phyloP scores from a whole-genome alignment of 169 alveolate genomes.

The Cryptosporidium viatorum region DNA sequence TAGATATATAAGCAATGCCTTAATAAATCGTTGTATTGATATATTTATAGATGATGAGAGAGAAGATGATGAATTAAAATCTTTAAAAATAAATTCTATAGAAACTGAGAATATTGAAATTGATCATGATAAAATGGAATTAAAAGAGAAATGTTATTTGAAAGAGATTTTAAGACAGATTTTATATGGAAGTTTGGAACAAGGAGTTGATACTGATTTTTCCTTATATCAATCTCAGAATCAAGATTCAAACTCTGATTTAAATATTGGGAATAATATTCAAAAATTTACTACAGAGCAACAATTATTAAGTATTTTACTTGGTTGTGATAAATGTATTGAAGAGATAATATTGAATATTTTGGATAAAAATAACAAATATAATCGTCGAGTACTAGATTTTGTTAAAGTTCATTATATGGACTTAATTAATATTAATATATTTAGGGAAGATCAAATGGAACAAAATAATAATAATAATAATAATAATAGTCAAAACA shows the following conservation, averaged over 20 bases:
- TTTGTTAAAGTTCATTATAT: neutral
- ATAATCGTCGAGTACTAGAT: neutral
- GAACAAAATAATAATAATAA: neutral
- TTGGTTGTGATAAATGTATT: neutral
- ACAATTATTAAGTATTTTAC: neutral
- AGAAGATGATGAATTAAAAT: too few relatives aligned
- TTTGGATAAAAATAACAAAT: neutral
- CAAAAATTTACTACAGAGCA: neutral
- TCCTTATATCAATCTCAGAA: too few relatives aligned
- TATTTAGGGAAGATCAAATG: too few relatives aligned
- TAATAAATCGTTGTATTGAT: slow-evolving; percentile 92
- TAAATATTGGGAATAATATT: neutral
- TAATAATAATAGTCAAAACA: neutral
- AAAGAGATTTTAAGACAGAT: too few relatives aligned
- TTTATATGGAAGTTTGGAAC: too few relatives aligned
- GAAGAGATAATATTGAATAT: neutral
- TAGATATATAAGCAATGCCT: slow-evolving; percentile 85
- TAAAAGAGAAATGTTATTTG: neutral
- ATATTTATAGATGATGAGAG: slow-evolving; percentile 76
- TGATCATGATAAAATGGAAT: neutral
- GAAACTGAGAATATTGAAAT: neutral
- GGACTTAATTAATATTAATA: too few relatives aligned
- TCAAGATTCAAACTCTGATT: neutral
- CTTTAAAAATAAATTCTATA: neutral
- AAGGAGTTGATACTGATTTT: too few relatives aligned